Conservation (phyloP, 2,329 filamentous ascomycete genomes). For the Trichoderma sp. region DNA sequence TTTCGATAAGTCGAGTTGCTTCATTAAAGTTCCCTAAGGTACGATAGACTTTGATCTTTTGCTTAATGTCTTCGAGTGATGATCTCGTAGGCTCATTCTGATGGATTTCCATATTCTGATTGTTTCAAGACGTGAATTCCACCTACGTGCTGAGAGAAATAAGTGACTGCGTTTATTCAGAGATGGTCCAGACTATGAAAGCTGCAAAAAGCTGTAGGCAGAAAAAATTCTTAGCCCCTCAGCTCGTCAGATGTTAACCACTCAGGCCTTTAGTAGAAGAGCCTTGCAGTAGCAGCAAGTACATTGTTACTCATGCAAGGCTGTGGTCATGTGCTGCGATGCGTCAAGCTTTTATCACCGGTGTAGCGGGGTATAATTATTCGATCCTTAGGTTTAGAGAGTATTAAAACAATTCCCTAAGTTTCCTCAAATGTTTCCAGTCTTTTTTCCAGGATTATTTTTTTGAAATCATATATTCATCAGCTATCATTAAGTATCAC, state of each 20-base stretch:
- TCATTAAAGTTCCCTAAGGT: neutral
- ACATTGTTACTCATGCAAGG: neutral
- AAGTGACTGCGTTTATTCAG: neutral
- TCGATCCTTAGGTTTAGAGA: no score
- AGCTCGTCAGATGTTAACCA: neutral
- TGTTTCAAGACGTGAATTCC: no score
- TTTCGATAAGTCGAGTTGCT: neutral
- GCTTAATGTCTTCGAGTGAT: neutral
- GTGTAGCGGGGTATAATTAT: neutral
- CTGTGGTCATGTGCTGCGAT: neutral
- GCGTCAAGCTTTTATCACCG: neutral
- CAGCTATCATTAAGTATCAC: no score
- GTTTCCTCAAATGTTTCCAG: no score
- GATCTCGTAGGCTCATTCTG: neutral
- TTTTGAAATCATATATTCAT: no score
- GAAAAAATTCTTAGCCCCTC: neutral
- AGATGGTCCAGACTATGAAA: neutral
- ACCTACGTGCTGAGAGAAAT: neutral
- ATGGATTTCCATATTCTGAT: neutral
- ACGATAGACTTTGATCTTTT: neutral
- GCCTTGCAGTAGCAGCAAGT: neutral
- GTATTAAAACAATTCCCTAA: no score
- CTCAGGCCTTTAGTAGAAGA: neutral
- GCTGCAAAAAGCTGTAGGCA: neutral
- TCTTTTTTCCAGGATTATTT: no score